These are phyloP conservation scores for Tuber microsphaerosporum DNA, from an alignment of 495 filamentous ascomycete genomes.

Conservation along the genomic window DNA sequence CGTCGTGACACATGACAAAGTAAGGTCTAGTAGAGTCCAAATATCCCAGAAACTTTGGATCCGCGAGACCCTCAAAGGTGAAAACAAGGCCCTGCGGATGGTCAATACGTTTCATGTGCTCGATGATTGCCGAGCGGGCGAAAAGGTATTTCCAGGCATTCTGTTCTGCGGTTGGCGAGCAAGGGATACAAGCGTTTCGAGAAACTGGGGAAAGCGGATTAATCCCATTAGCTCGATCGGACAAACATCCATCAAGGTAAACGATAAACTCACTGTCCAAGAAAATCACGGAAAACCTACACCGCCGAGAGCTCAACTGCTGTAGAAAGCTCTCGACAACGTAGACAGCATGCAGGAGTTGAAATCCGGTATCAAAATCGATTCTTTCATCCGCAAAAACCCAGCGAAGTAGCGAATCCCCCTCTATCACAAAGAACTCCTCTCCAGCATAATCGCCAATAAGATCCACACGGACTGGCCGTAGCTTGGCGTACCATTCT, in stretches of 20 bases:
- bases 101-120: slow-evolving; percentile 50
- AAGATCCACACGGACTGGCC: slow-evolving; percentile 48
- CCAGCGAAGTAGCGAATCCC: slow-evolving; percentile 60
- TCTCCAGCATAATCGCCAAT: slow-evolving; percentile 67
- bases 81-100: slow-evolving; percentile 25
- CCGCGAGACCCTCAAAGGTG: slow-evolving; percentile 15
- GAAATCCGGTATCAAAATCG: slow-evolving; percentile 60
- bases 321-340: slow-evolving; percentile 59
- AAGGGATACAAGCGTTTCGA: slow-evolving; percentile 17
- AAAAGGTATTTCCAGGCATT: slow-evolving; percentile 53
- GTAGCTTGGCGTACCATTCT: slow-evolving; percentile 19
- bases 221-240: slow-evolving; percentile 16
- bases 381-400: slow-evolving; percentile 54
- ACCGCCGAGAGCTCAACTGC: slow-evolving; percentile 54
- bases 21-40: slow-evolving; percentile 50
- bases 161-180: slow-evolving; percentile 3
- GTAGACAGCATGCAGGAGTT: slow-evolving; percentile 64
- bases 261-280: slow-evolving; percentile 44
- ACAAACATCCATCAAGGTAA: slow-evolving; percentile 3
- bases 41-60: slow-evolving; percentile 49
- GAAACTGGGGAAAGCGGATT: slow-evolving; percentile 17
- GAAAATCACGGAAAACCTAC: slow-evolving; percentile 63
- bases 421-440: slow-evolving; percentile 66
- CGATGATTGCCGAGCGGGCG: slow-evolving; percentile 54
- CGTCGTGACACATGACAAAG: slow-evolving; percentile 63